Conservation (phyloP, 805 yeast genomes). For the Wickerhamomyces bisporus region DNA sequence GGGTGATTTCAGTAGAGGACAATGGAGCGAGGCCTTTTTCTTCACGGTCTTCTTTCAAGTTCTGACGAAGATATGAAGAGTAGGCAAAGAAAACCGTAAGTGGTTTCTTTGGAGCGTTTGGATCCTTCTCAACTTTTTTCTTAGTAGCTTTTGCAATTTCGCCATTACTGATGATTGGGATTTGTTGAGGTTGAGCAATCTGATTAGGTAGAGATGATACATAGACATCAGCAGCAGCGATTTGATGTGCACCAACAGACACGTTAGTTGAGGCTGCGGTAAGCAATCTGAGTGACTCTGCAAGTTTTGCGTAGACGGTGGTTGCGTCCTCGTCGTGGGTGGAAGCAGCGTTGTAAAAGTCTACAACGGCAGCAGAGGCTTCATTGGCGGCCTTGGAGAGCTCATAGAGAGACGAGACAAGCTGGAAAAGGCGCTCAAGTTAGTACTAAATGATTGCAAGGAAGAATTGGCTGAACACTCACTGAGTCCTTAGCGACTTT, state of each 20-base stretch:
- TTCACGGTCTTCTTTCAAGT: constrained; percentile 63
- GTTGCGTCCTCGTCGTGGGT: constrained; percentile 42
- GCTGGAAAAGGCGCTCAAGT: too few relatives aligned
- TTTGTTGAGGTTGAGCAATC: constrained; percentile 8
- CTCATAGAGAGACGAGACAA: constrained; percentile 76
- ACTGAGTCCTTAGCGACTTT: constrained; percentile 23
- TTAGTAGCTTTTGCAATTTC: constrained; percentile 23
- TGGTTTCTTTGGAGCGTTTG: constrained; percentile 95
- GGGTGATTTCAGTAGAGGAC: constrained; percentile 73
- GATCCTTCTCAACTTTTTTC: constrained; percentile 64
- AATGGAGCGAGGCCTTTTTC: constrained; percentile 55
- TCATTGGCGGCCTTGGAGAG: constrained; percentile 83
- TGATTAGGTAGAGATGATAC: constrained; percentile 1
- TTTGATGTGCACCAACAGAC: constrained; percentile 21
- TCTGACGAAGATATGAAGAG: constrained; percentile 67
- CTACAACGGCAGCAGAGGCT: constrained; percentile 74
- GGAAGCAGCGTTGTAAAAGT: constrained; percentile 58
- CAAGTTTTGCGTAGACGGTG: constrained; percentile 39
- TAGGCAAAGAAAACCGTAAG: constrained; percentile 80
- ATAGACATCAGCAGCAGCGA: constrained; percentile 9
- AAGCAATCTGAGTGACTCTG: constrained; percentile 35
- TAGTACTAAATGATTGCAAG: constrained; percentile 1
- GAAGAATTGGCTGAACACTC: constrained; percentile 6
- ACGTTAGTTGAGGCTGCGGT: constrained; percentile 32
- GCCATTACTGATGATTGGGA: constrained; percentile 19